Evolutionary conservation across 345 rosid species (phyloP).

Genomic region (Euphorbia pulcherrima): DNA sequence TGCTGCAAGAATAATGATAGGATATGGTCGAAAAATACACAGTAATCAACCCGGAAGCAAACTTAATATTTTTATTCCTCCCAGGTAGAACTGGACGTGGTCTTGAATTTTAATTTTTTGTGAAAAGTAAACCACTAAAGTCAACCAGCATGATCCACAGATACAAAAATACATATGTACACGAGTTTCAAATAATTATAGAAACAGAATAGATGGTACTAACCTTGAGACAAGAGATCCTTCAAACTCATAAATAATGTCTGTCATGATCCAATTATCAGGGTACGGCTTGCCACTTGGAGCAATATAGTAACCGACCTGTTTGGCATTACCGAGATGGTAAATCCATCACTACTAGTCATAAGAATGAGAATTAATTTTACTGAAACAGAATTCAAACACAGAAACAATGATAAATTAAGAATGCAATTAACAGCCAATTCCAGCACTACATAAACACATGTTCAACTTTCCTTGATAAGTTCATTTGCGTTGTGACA

Average conservation of each 20-base stretch:
- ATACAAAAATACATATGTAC: neutral
- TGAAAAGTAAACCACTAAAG: neutral
- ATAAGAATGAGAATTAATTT: neutral
- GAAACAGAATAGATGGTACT: slow-evolving; percentile 5
- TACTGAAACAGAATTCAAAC: too few species aligned
- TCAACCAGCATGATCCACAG: neutral
- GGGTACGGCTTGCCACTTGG: slow-evolving; percentile 99
- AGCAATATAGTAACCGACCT: slow-evolving; percentile 97
- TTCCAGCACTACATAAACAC: neutral
- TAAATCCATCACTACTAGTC: slow-evolving; percentile 22
- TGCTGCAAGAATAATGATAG: neutral
- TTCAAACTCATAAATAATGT: slow-evolving; percentile 81
- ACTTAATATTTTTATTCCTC: neutral
- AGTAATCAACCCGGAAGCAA: neutral
- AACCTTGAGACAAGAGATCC: slow-evolving; percentile 82
- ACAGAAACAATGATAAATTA: neutral
- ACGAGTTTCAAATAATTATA: neutral
- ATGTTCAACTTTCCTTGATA: neutral
- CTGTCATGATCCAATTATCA: slow-evolving; percentile 97
- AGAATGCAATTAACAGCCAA: neutral
- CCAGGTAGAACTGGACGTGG: neutral
- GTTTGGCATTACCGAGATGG: slow-evolving; percentile 29
- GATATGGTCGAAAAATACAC: neutral
- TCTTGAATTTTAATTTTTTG: neutral
- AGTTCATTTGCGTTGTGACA: neutral